Evolutionary conservation across 306 rosid species (phyloP).

Genomic region (Carpinus viminea): DNA sequence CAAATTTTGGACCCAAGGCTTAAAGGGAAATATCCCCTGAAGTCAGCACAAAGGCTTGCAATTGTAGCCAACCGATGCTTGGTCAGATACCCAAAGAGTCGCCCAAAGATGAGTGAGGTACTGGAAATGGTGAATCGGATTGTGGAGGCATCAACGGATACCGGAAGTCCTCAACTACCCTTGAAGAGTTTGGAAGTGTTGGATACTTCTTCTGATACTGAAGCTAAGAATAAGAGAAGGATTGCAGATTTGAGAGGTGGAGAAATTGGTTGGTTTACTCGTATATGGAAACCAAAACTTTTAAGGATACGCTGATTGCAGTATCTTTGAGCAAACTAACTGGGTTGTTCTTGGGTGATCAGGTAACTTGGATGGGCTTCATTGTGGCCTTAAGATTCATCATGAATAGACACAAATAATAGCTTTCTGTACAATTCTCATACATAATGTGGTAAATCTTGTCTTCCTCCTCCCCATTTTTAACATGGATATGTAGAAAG

Average conservation of each 20-base stretch:
- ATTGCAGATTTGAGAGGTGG: slow-evolving; percentile 40
- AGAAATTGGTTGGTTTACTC: slow-evolving; percentile 59
- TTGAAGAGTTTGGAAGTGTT: slow-evolving; percentile 41
- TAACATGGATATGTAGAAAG: slow-evolving; percentile 23
- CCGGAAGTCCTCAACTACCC: slow-evolving; percentile 44
- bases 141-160: slow-evolving; percentile 38
- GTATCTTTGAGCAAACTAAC: slow-evolving; percentile 22
- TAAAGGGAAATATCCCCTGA: slow-evolving; percentile 64
- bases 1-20: slow-evolving; percentile 87
- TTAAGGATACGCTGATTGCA: slow-evolving; percentile 51
- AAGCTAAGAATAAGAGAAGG: slow-evolving; percentile 45
- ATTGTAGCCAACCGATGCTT: slow-evolving; percentile 79
- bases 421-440: slow-evolving; percentile 22
- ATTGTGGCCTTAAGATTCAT: slow-evolving; percentile 26
- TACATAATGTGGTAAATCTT: slow-evolving; percentile 5
- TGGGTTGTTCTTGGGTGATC: slow-evolving; percentile 16
- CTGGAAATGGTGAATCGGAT: slow-evolving; percentile 70
- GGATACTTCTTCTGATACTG: slow-evolving; percentile 37
- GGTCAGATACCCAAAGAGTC: slow-evolving; percentile 74
- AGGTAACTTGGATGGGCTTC: slow-evolving; percentile 18
- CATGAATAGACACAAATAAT: slow-evolving; percentile 13
- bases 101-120: slow-evolving; percentile 96
- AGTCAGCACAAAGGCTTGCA: slow-evolving; percentile 74
- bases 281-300: slow-evolving; percentile 62
- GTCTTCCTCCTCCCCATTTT: slow-evolving; percentile 18